phyloP scores from a whole-genome alignment of 768 basidiomycete species.

The Amylocystis lapponica region DNA sequence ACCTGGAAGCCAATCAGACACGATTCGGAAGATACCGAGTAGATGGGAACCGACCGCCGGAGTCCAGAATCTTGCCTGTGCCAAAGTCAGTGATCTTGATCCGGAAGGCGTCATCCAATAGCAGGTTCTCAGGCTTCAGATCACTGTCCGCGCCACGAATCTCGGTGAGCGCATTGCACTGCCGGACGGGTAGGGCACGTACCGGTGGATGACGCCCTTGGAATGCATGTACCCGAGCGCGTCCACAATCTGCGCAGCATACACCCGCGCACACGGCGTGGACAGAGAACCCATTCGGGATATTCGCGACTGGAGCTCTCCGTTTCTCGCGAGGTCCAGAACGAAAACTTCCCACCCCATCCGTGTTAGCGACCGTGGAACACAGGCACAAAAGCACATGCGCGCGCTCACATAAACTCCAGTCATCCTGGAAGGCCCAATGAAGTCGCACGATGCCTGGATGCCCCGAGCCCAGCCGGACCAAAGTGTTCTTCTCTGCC shows the following conservation, averaged over 20 bases:
- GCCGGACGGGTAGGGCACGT: neutral
- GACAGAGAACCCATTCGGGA: constrained; percentile 84
- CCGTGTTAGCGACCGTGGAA: neutral
- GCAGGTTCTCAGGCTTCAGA: constrained; percentile 82
- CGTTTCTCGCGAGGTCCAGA: constrained; percentile 69
- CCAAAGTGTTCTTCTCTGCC: constrained; percentile 74
- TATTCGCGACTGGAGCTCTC: constrained; percentile 70
- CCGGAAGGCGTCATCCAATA: constrained; percentile 81
- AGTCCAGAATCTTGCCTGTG: constrained; percentile 72
- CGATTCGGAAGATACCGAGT: constrained; percentile 12
- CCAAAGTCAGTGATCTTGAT: constrained; percentile 98
- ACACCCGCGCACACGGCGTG: constrained; percentile 68
- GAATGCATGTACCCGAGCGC: constrained; percentile 88
- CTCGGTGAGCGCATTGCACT: constrained; percentile 3
- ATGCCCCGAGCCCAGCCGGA: constrained; percentile 58
- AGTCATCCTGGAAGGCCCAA: constrained; percentile 82
- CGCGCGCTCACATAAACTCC: constrained; percentile 66
- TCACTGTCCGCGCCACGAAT: constrained; percentile 37
- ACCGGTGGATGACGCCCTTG: constrained; percentile 87
- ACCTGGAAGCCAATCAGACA: constrained; percentile 23
- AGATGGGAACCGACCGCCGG: constrained; percentile 38
- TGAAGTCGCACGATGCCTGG: constrained; percentile 78
- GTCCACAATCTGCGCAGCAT: constrained; percentile 86
- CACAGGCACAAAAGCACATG: neutral
- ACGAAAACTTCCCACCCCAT: constrained; percentile 56